phyloP scores from a whole-genome alignment of 768 basidiomycete genomes.

The Dentipellis sp. region DNA sequence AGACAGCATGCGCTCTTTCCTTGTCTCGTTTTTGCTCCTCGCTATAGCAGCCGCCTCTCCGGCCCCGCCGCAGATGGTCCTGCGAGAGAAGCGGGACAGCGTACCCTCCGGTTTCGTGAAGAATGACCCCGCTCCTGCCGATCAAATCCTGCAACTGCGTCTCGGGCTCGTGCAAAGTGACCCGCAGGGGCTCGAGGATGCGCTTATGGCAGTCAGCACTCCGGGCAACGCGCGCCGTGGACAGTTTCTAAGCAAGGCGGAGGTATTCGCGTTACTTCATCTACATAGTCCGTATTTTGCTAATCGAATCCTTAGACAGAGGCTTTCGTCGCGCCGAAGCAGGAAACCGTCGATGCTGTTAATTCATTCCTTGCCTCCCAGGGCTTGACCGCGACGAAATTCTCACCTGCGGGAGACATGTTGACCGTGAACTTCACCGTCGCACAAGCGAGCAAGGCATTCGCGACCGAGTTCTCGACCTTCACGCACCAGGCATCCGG shows the following conservation, averaged over 20 bases:
- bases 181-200: neutral
- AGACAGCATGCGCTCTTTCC: neutral
- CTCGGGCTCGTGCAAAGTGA: constrained; percentile 1
- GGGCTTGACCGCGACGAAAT: constrained; percentile 5
- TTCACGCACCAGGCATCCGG: constrained; percentile 9
- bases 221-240: constrained; percentile 14
- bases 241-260: constrained; percentile 16
- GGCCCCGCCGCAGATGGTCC: neutral
- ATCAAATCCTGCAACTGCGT: neutral
- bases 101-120: neutral
- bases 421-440: constrained; percentile 13
- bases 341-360: constrained; percentile 3
- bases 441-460: constrained; percentile 10
- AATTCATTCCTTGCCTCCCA: constrained; percentile 5
- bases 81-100: constrained; percentile 2
- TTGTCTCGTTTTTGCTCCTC: neutral
- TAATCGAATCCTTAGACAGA: constrained; percentile 1
- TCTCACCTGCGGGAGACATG: constrained; percentile 21
- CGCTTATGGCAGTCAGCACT: constrained; percentile 11
- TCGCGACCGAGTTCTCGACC: constrained; percentile 12
- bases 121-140: neutral
- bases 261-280: constrained; percentile 6
- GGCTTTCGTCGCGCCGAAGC: constrained; percentile 6
- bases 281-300: neutral
- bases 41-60: neutral